Conservation (phyloP, 1,284 basidiomycete genomes). For the Moniliella sp. region DNA sequence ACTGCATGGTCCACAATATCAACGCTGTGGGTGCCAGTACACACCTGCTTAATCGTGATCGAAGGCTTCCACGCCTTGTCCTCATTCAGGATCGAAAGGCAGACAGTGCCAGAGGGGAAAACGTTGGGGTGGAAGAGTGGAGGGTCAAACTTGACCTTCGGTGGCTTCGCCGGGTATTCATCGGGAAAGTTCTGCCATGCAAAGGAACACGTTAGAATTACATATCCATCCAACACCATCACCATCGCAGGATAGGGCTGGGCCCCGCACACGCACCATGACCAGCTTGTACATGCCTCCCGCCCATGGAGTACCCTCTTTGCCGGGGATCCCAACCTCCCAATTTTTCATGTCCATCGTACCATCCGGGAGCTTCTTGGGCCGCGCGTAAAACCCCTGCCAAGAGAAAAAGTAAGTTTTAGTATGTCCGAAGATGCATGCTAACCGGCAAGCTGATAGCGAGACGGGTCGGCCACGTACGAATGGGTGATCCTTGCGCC, state of each 20-base stretch:
- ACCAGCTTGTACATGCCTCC: constrained; percentile 75
- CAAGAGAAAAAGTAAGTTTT: not conserved
- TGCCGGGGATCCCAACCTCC: constrained; percentile 55
- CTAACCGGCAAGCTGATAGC: not conserved
- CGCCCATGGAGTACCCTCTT: constrained; percentile 62
- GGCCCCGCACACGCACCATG: constrained; percentile 41
- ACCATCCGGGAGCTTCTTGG: constrained; percentile 66
- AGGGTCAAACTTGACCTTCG: constrained; percentile 90
- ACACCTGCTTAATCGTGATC: constrained; percentile 90
- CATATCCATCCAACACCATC: too few relatives aligned
- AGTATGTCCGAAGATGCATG: not conserved
- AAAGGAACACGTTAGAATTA: constrained; percentile 2
- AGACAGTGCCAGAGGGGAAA: constrained; percentile 93
- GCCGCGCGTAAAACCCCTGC: constrained; percentile 89
- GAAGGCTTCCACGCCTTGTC: constrained; percentile 98
- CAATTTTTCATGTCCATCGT: constrained; percentile 89
- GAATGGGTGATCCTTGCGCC: constrained; percentile 96
- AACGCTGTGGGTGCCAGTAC: constrained; percentile 8
- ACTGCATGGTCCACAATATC: not conserved
- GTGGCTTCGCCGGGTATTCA: constrained; percentile 70
- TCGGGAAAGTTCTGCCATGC: constrained; percentile 7
- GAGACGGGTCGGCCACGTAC: too few relatives aligned
- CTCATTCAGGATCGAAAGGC: constrained; percentile 82
- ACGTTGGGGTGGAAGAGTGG: constrained; percentile 95
- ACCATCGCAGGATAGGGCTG: constrained; percentile 59